Evolutionary conservation across 352 stramenopile species (phyloP).

Genomic region (Halophytophthora polymorphica): DNA sequence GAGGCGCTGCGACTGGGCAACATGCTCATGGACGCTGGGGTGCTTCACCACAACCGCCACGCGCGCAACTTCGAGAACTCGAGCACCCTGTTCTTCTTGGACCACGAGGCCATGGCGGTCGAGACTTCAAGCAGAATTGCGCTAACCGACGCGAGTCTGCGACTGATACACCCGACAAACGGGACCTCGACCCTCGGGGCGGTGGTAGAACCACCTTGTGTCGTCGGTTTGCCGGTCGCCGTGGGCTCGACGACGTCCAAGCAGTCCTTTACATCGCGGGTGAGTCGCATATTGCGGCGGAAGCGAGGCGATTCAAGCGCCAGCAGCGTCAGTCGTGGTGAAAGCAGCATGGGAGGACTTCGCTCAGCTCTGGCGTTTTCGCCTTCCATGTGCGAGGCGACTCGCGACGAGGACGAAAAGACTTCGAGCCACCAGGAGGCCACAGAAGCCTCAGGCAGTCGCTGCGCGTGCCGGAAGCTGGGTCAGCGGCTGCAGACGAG

Average conservation of each 20-base stretch:
- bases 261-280: neutral
- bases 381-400: constrained; percentile 17
- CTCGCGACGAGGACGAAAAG: constrained; percentile 21
- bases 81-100: constrained; percentile 34
- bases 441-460: constrained; percentile 11
- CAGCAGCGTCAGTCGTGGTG: neutral
- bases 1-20: constrained; percentile 55
- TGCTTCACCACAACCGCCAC: constrained; percentile 57
- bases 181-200: neutral
- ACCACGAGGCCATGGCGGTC: constrained; percentile 24
- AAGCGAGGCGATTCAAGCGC: neutral
- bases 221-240: neutral
- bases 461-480: constrained; percentile 48
- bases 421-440: constrained; percentile 10
- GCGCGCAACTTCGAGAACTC: constrained; percentile 38
- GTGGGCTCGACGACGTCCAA: neutral
- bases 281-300: neutral
- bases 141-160: constrained; percentile 8
- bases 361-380: neutral
- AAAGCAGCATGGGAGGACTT: neutral
- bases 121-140: constrained; percentile 1
- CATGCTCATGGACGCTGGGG: constrained; percentile 56
- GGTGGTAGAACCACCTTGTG: neutral
- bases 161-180: constrained; percentile 10
- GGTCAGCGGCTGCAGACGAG: constrained; percentile 36